Conservation (phyloP, 345 rosid genomes). For the Lepidium sativum region DNA sequence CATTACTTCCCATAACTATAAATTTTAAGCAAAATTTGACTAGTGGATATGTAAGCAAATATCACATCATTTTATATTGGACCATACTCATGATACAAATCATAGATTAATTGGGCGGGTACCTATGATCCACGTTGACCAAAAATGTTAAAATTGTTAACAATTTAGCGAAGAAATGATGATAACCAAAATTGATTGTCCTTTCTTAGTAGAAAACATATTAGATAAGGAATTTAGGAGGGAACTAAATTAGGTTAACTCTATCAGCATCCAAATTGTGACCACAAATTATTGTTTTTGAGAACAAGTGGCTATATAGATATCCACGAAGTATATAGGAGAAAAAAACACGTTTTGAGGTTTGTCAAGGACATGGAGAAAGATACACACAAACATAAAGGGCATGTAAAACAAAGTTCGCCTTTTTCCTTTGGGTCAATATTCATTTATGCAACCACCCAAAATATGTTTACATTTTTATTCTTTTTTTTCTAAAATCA, state of each 20-base stretch:
- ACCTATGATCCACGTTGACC: neutral
- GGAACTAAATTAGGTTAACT: constrained; percentile 8
- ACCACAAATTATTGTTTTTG: neutral
- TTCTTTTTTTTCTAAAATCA: no score
- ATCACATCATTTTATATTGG: neutral
- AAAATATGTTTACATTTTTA: neutral
- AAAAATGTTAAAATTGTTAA: neutral
- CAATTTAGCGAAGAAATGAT: neutral
- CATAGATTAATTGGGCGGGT: neutral
- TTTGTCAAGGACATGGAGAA: neutral
- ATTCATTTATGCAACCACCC: constrained; percentile 25
- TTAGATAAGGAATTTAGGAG: neutral
- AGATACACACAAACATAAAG: neutral
- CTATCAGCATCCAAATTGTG: constrained; percentile 5
- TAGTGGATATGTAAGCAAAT: neutral
- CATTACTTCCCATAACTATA: no score
- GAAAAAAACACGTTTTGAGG: constrained; percentile 16
- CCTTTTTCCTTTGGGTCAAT: constrained; percentile 9
- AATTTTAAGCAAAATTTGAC: neutral
- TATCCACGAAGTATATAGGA: neutral
- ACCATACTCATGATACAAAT: neutral
- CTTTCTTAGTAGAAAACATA: neutral
- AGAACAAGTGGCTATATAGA: constrained; percentile 5
- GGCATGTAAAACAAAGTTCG: constrained; percentile 21
- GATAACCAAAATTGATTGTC: neutral